A percentile compares a stretch with the other conserved stretches of the same genome.
Evolutionary conservation across 768 basidiomycete genomes (phyloP).

Genomic region (Termitomyces eurrhizus): DNA sequence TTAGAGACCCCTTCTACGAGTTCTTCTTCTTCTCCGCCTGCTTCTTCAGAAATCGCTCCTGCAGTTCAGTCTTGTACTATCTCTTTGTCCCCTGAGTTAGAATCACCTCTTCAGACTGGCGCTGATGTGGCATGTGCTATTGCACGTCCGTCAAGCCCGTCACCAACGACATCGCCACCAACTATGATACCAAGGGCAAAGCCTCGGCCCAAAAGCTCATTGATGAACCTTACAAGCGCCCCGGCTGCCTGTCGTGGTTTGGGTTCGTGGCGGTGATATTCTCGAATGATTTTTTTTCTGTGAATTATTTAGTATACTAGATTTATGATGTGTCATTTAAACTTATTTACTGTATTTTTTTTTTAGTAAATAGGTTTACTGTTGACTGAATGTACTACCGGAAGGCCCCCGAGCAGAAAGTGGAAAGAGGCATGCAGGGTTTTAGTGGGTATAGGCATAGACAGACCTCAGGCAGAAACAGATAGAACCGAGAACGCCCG

Average conservation of each 20-base stretch:
- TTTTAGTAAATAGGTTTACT: no score
- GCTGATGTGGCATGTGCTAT: not conserved
- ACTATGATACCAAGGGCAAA: not conserved
- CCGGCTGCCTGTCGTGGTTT: not conserved
- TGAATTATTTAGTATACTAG: not conserved
- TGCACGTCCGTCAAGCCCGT: not conserved
- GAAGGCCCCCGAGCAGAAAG: no score
- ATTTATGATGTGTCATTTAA: not conserved
- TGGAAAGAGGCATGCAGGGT: no score
- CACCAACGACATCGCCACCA: not conserved
- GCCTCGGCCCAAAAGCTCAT: not conserved
- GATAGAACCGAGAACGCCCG: no score
- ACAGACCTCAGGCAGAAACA: no score
- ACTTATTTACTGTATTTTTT: no score
- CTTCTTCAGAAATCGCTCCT: not conserved
- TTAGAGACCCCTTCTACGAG: not conserved
- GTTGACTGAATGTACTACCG: no score
- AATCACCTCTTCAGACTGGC: not conserved
- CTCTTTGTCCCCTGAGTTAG: not conserved
- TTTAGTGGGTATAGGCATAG: no score
- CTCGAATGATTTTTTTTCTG: not conserved
- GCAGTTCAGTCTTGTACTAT: no score
- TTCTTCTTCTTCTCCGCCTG: not conserved
- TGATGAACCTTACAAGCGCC: not conserved
- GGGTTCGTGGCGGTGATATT: constrained; percentile 2